phyloP scores from a whole-genome alignment of 768 basidiomycete species.

The Mycena sanguinolenta region DNA sequence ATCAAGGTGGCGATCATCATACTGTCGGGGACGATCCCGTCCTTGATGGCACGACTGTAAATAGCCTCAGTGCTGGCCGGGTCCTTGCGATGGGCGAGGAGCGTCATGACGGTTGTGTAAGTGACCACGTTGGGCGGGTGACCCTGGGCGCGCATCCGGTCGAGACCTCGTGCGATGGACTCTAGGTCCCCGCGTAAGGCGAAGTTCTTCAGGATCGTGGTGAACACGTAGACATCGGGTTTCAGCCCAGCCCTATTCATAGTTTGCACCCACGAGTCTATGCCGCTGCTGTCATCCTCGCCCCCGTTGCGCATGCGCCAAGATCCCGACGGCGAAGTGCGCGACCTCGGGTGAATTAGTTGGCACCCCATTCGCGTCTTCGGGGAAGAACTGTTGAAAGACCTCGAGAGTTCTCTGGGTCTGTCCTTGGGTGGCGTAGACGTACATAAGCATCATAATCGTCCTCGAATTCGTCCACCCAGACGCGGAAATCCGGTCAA shows the following conservation, averaged over 20 bases:
- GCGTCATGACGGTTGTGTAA: conserved; percentile 78
- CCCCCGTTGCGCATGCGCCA: conserved; percentile 64
- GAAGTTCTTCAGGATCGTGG: conserved; percentile 71
- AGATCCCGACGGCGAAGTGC: conserved; percentile 71
- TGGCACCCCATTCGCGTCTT: conserved; percentile 43
- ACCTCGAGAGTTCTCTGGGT: conserved; percentile 56
- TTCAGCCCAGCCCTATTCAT: conserved; percentile 62
- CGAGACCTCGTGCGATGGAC: conserved; percentile 62
- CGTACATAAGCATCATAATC: conserved; percentile 65
- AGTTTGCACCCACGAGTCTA: conserved; percentile 67
- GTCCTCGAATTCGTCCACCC: conserved; percentile 45
- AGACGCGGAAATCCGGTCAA: conserved; percentile 48
- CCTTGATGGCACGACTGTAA: conserved; percentile 72
- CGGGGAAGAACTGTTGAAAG: conserved; percentile 71
- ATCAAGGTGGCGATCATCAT: conserved; percentile 79
- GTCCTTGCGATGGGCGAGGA: conserved; percentile 74
- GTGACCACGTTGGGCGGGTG: conserved; percentile 62
- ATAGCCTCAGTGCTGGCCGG: conserved; percentile 74
- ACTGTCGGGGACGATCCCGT: conserved; percentile 74
- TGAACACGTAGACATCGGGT: conserved; percentile 71
- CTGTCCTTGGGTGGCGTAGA: conserved; percentile 63
- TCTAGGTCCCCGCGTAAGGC: conserved; percentile 67
- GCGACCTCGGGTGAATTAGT: conserved; percentile 55
- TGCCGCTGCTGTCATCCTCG: conserved; percentile 54
- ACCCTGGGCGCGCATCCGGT: conserved; percentile 71